These are phyloP conservation scores for Aspergillus nidulans DNA, from an alignment of 495 filamentous ascomycete genomes.

Conservation along the genomic window DNA sequence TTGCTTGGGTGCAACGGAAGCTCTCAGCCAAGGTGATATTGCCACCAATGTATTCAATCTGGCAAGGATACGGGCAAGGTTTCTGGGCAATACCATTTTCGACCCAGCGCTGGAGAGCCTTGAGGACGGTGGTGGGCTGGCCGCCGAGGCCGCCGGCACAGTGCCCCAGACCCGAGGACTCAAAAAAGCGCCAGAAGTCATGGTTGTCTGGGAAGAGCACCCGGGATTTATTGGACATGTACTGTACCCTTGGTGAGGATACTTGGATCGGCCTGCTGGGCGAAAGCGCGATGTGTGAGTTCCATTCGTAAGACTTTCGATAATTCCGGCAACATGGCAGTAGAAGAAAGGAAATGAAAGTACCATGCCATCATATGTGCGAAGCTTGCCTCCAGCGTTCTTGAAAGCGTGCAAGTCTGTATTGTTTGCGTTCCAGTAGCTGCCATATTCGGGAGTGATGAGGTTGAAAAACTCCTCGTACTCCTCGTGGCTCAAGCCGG, in stretches of 20 bases:
- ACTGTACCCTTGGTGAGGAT: constrained; percentile 17
- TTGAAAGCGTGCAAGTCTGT: constrained; percentile 29
- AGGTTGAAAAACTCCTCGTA: not conserved
- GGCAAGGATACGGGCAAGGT: constrained; percentile 11
- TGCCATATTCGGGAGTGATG: constrained; percentile 28
- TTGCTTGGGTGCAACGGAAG: not conserved
- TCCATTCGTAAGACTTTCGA: not conserved
- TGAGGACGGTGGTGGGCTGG: constrained; percentile 14
- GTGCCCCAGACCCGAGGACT: constrained; percentile 27
- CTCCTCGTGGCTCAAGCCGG: not conserved
- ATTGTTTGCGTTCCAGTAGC: constrained; percentile 19
- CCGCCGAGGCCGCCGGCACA: constrained; percentile 23
- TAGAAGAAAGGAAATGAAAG: not conserved
- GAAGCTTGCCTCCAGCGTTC: constrained; percentile 35
- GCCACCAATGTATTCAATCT: constrained; percentile 1
- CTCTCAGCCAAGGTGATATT: not conserved
- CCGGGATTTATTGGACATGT: constrained; percentile 17
- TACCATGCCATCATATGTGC: constrained; percentile 35
- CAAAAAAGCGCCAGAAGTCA: constrained; percentile 27
- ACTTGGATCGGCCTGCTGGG: constrained; percentile 11
- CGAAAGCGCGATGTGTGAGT: not conserved
- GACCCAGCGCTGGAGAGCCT: constrained; percentile 26
- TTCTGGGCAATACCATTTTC: constrained; percentile 23
- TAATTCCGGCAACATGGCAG: not conserved
- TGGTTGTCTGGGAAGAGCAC: constrained; percentile 10